A percentile compares a stretch with the other conserved stretches of the same genome.
Conservation (phyloP, 352 stramenopile genomes). For the Aphanomyces euteiches region DNA sequence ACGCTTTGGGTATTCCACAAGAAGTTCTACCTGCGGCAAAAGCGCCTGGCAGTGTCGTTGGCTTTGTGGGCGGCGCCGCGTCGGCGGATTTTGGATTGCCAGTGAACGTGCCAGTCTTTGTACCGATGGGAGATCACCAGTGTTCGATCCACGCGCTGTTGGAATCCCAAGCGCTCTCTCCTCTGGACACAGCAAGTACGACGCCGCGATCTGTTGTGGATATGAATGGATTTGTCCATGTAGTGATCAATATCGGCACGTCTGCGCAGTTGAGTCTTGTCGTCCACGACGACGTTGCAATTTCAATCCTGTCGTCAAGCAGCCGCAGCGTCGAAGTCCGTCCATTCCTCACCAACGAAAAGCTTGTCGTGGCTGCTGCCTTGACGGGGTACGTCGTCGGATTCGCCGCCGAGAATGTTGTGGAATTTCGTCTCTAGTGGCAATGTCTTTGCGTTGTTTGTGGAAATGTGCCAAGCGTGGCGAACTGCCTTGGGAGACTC, state of each 20-base stretch:
- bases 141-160: conserved; percentile 64
- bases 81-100: conserved; percentile 38
- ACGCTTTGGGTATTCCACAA: conserved; percentile 53
- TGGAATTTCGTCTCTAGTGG: conserved; percentile 39
- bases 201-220: not conserved
- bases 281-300: conserved; percentile 33
- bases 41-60: conserved; percentile 49
- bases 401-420: not conserved
- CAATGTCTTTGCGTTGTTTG: conserved; percentile 66
- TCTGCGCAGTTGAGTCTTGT: conserved; percentile 76
- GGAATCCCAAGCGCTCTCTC: conserved; percentile 30
- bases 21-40: conserved; percentile 59
- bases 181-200: not conserved
- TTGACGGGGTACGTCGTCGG: conserved; percentile 54
- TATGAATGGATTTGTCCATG: not conserved
- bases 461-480: conserved; percentile 58
- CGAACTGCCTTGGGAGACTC: conserved; percentile 33
- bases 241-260: conserved; percentile 80
- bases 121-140: conserved; percentile 76
- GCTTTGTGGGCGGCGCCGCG: conserved; percentile 27
- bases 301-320: not conserved
- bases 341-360: conserved; percentile 54
- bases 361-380: conserved; percentile 65
- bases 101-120: conserved; percentile 37
- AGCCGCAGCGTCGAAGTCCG: conserved; percentile 65